Conservation (phyloP, 352 stramenopile species). For the Phytophthora syringae region DNA sequence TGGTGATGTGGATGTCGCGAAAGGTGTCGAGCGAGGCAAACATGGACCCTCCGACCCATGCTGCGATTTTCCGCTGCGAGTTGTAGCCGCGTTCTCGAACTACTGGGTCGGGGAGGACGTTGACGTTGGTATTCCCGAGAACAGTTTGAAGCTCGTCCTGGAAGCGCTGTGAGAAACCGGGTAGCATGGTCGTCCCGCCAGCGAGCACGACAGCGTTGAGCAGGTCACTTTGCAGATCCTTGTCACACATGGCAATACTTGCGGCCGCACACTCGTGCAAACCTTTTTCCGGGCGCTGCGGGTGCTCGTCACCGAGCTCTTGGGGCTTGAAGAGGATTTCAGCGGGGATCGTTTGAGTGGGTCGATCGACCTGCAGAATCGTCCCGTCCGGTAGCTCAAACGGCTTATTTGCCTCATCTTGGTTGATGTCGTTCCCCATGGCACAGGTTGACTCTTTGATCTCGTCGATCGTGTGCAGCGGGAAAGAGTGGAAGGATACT, state of each 20-base stretch:
- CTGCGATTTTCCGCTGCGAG: constrained; percentile 80
- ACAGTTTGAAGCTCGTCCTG: constrained; percentile 63
- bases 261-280: constrained; percentile 87
- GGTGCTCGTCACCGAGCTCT: constrained; percentile 94
- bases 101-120: constrained; percentile 81
- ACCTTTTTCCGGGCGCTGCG: constrained; percentile 55
- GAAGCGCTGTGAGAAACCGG: constrained; percentile 83
- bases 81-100: constrained; percentile 89
- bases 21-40: constrained; percentile 90
- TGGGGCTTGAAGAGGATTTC: constrained; percentile 88
- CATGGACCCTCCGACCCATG: constrained; percentile 92
- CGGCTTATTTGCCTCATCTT: constrained; percentile 49
- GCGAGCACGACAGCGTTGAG: constrained; percentile 79
- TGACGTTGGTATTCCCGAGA: constrained; percentile 33
- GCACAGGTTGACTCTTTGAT: constrained; percentile 84
- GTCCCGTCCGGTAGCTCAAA: constrained; percentile 90
- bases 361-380: constrained; percentile 79
- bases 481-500: constrained; percentile 73
- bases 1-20: constrained; percentile 87
- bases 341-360: constrained; percentile 70
- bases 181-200: constrained; percentile 86
- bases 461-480: constrained; percentile 78
- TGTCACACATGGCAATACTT: constrained; percentile 90
- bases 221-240: constrained; percentile 84
- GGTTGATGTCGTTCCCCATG: constrained; percentile 39